Percentiles rank a stretch among this genome's conserved stretches.
Evolutionary conservation across 495 filamentous ascomycete genomes (phyloP).

Genomic region (Trichoderma virens): DNA sequence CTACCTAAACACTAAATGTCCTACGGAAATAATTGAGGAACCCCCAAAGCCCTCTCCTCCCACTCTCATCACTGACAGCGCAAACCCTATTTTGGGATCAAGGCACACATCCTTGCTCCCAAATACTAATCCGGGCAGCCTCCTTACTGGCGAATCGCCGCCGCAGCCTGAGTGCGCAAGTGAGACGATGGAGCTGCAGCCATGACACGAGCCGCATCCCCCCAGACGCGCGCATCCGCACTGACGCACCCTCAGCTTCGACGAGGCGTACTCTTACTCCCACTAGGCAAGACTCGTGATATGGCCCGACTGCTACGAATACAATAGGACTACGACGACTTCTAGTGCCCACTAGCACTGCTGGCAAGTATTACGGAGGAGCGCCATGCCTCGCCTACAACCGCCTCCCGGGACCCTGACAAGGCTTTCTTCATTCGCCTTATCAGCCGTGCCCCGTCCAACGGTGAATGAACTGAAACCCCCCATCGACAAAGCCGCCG

Average conservation of each 20-base stretch:
- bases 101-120: too few relatives aligned
- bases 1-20: too few relatives aligned
- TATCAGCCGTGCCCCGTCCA: not conserved
- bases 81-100: not conserved
- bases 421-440: not conserved
- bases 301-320: too few relatives aligned
- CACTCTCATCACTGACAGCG: not conserved
- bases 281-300: too few relatives aligned
- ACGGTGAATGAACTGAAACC: not conserved
- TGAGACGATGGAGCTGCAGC: slow-evolving; percentile 2
- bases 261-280: not conserved
- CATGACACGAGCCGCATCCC: not conserved
- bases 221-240: not conserved
- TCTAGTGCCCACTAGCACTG: too few relatives aligned
- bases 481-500: not conserved
- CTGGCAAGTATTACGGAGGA: not conserved
- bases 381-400: not conserved
- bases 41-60: too few relatives aligned
- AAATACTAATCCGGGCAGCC: too few relatives aligned
- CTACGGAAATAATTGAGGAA: too few relatives aligned
- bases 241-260: not conserved
- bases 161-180: not conserved
- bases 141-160: too few relatives aligned
- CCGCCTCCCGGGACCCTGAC: not conserved
- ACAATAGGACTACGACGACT: too few relatives aligned